Evolutionary conservation across 2,329 filamentous ascomycete genomes (phyloP).

Genomic region (Cyclaneusma minus): DNA sequence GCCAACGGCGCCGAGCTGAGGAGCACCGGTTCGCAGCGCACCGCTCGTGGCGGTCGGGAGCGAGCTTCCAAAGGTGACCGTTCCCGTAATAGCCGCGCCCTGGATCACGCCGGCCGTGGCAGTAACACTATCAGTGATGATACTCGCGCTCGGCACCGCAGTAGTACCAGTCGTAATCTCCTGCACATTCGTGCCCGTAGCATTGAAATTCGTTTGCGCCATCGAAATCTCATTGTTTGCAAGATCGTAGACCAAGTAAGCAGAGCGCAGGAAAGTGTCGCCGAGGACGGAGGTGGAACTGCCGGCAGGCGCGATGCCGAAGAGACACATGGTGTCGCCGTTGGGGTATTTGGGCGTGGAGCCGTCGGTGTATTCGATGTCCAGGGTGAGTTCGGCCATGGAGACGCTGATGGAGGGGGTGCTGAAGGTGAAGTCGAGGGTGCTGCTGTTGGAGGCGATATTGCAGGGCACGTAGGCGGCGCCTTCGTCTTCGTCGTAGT

Average conservation of each 20-base stretch:
- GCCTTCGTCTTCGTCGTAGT: slow-evolving; percentile 34
- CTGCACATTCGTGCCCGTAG: slow-evolving; percentile 30
- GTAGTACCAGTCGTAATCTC: slow-evolving; percentile 36
- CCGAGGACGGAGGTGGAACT: slow-evolving; percentile 45
- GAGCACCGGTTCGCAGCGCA: too few relatives aligned
- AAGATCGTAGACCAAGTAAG: slow-evolving; percentile 63
- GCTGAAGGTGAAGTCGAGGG: slow-evolving; percentile 39
- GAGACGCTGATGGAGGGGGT: slow-evolving; percentile 35
- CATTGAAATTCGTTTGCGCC: slow-evolving; percentile 50
- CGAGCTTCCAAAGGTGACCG: too few relatives aligned
- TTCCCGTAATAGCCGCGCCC: too few relatives aligned
- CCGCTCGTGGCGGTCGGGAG: too few relatives aligned
- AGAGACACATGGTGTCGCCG: slow-evolving; percentile 43
- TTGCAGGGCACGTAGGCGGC: slow-evolving; percentile 47
- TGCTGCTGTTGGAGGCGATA: slow-evolving; percentile 24
- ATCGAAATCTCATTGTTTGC: slow-evolving; percentile 56
- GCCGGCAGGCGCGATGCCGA: slow-evolving; percentile 48
- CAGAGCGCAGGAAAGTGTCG: slow-evolving; percentile 60
- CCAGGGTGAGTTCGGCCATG: slow-evolving; percentile 43
- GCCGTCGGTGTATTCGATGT: slow-evolving; percentile 28
- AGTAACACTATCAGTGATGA: slow-evolving; percentile 30
- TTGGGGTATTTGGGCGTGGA: slow-evolving; percentile 33
- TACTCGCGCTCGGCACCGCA: slow-evolving; percentile 37
- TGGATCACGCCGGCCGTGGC: slow-evolving; percentile 30
- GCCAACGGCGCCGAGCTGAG: too few relatives aligned